Percentiles rank a stretch among this genome's conserved stretches.
Evolutionary conservation across 768 basidiomycete genomes (phyloP).

Genomic region (Podaxis mareebaensis): DNA sequence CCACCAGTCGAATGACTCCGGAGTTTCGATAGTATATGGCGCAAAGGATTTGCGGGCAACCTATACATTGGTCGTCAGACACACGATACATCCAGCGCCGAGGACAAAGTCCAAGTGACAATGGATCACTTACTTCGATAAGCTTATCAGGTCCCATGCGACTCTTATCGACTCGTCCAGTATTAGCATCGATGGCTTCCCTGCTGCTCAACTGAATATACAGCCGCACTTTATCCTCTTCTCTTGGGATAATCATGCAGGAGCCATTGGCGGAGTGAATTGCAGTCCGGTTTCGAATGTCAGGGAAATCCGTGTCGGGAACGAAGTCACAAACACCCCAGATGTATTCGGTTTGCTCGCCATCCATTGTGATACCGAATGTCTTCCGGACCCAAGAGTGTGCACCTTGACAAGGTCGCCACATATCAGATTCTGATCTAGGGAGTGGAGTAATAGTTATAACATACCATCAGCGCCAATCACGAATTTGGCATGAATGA

Average conservation of each 20-base stretch:
- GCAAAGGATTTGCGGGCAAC: slow-evolving; percentile 55
- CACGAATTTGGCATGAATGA: slow-evolving; percentile 71
- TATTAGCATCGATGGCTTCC: slow-evolving; percentile 42
- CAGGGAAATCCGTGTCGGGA: slow-evolving; percentile 76
- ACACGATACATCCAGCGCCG: neutral
- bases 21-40: slow-evolving; percentile 54
- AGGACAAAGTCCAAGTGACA: neutral
- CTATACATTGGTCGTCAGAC: slow-evolving; percentile 28
- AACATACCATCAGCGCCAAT: slow-evolving; percentile 70
- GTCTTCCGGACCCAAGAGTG: slow-evolving; percentile 82
- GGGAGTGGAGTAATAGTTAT: neutral
- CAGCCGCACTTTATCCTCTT: slow-evolving; percentile 64
- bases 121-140: slow-evolving; percentile 42
- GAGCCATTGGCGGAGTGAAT: slow-evolving; percentile 73
- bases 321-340: slow-evolving; percentile 82
- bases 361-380: slow-evolving; percentile 69
- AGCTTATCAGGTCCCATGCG: slow-evolving; percentile 51
- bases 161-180: slow-evolving; percentile 55
- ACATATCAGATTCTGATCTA: neutral
- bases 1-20: slow-evolving; percentile 66
- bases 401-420: slow-evolving; percentile 47
- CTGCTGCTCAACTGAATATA: slow-evolving; percentile 67
- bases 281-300: slow-evolving; percentile 62
- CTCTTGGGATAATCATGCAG: slow-evolving; percentile 75
- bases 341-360: slow-evolving; percentile 74